Evolutionary conservation across 2,329 filamentous ascomycete species (phyloP).

Genomic region (Neonectria ditissima): DNA sequence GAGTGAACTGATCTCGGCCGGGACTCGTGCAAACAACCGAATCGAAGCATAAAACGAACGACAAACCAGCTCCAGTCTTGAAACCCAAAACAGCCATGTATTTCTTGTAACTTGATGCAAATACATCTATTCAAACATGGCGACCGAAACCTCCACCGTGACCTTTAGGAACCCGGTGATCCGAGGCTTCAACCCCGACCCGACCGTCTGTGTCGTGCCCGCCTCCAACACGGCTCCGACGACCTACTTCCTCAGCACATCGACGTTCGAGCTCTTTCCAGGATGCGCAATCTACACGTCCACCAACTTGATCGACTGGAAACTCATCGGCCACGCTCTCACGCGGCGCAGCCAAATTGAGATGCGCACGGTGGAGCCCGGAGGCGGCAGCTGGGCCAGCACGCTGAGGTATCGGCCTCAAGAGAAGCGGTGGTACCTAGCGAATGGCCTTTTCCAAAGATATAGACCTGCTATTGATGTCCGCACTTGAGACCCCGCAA

Average conservation of each 20-base stretch:
- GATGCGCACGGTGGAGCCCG: slow-evolving; percentile 63
- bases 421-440: slow-evolving; percentile 59
- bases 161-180: slow-evolving; percentile 65
- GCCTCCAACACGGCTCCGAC: slow-evolving; percentile 44
- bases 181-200: slow-evolving; percentile 72
- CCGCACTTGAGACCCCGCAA: background rate
- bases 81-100: background rate
- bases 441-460: slow-evolving; percentile 58
- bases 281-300: slow-evolving; percentile 71
- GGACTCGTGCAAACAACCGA: background rate
- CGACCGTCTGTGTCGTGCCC: slow-evolving; percentile 58
- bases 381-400: slow-evolving; percentile 62
- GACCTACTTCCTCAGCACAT: slow-evolving; percentile 69
- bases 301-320: slow-evolving; percentile 64
- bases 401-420: slow-evolving; percentile 58
- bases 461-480: slow-evolving; percentile 55
- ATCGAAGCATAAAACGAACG: background rate
- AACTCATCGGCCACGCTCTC: slow-evolving; percentile 64
- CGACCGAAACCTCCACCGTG: background rate
- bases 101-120: background rate
- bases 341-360: slow-evolving; percentile 63
- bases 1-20: slow-evolving; percentile 1
- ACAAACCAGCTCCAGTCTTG: background rate
- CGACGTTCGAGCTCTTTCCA: slow-evolving; percentile 72
- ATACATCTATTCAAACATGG: slow-evolving; percentile 13